Evolutionary conservation across 345 rosid genomes (phyloP).

Genomic region (Pistacia vera): DNA sequence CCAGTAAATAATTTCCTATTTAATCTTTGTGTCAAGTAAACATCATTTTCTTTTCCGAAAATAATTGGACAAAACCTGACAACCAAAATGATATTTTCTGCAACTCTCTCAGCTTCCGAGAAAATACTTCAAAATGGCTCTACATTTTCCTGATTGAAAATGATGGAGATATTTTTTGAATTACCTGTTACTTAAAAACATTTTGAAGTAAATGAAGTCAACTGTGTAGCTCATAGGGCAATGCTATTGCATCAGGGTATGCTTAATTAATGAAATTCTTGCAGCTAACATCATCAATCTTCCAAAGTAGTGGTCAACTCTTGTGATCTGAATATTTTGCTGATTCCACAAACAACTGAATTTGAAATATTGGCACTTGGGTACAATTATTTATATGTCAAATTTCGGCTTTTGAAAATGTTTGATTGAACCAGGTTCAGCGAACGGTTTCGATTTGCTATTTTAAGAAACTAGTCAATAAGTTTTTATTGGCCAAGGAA

Average conservation of each 20-base stretch:
- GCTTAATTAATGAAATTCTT: too few relatives aligned
- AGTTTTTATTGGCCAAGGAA: too few relatives aligned
- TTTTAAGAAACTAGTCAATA: neutral
- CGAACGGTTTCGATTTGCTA: constrained; percentile 10
- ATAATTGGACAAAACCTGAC: neutral
- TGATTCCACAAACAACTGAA: neutral
- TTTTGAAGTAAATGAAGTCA: too few relatives aligned
- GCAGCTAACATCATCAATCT: too few relatives aligned
- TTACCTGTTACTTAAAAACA: neutral
- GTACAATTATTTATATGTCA: too few relatives aligned
- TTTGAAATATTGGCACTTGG: neutral
- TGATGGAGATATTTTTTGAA: neutral
- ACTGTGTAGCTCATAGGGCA: too few relatives aligned
- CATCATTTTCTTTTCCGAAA: neutral
- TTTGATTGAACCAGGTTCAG: neutral
- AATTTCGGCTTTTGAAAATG: too few relatives aligned
- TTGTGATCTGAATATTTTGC: neutral
- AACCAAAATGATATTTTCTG: too few relatives aligned
- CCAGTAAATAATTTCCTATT: neutral
- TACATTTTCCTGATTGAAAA: neutral
- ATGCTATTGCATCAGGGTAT: too few relatives aligned
- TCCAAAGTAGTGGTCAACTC: too few relatives aligned
- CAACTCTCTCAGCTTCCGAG: too few relatives aligned
- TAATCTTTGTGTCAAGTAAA: neutral
- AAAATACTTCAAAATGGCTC: too few relatives aligned